Percentiles rank a stretch among this genome's conserved stretches.
phyloP scores from a whole-genome alignment of 805 yeast species.

The Myxozyma kluyveri region DNA sequence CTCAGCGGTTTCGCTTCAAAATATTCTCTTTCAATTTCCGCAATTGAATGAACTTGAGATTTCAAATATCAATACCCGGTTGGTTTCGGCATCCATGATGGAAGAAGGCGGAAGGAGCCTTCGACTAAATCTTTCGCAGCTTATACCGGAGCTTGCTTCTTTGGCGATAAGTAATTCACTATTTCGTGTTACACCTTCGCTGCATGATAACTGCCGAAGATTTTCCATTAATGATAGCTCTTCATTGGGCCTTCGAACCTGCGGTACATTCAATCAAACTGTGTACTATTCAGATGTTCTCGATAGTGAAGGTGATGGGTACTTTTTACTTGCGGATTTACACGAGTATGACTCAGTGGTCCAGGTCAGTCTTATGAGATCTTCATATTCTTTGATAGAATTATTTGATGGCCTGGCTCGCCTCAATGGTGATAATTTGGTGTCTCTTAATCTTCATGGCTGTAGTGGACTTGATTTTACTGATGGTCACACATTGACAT shows the following conservation, averaged over 20 bases:
- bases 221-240: not conserved
- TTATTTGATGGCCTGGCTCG: slow-evolving; percentile 18
- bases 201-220: slow-evolving; percentile 10
- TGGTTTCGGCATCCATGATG: slow-evolving; percentile 13
- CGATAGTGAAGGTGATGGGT: slow-evolving; percentile 21
- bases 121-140: slow-evolving; percentile 11
- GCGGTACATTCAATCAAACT: slow-evolving; percentile 10
- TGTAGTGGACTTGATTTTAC: slow-evolving; percentile 8
- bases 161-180: slow-evolving; percentile 9
- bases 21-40: slow-evolving; percentile 6
- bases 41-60: slow-evolving; percentile 11
- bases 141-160: slow-evolving; percentile 8
- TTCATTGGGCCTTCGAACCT: slow-evolving; percentile 6
- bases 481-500: not conserved
- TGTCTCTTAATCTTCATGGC: slow-evolving; percentile 9
- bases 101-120: slow-evolving; percentile 7
- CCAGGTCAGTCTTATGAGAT: slow-evolving; percentile 7
- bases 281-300: slow-evolving; percentile 16
- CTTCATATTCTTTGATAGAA: not conserved
- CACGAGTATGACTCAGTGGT: slow-evolving; percentile 7
- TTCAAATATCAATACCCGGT: slow-evolving; percentile 7
- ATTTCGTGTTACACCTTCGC: slow-evolving; percentile 12
- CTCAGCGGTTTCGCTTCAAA: slow-evolving; percentile 10
- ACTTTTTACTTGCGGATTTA: slow-evolving; percentile 6
- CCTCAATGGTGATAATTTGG: slow-evolving; percentile 5